Evolutionary conservation across 2,329 filamentous ascomycete genomes (phyloP).

Genomic region (Paecilomyces dactylethromorphus): DNA sequence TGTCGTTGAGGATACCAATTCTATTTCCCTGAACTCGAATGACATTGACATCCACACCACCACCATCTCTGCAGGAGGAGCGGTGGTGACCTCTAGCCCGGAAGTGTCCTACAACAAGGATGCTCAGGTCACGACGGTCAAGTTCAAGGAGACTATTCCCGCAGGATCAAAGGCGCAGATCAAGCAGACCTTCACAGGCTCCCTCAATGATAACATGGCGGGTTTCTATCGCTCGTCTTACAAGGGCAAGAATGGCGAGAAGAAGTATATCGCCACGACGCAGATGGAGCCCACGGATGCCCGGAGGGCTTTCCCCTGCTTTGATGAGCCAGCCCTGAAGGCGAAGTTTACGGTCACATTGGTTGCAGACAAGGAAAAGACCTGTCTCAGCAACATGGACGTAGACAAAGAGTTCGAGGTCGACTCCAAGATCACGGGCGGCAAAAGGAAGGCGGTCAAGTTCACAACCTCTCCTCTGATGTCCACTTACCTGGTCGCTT

Average conservation of each 20-base stretch:
- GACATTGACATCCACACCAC: slow-evolving; percentile 77
- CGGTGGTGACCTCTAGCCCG: slow-evolving; percentile 54
- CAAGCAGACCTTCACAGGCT: slow-evolving; percentile 70
- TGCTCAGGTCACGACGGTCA: slow-evolving; percentile 73
- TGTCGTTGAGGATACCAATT: slow-evolving; percentile 74
- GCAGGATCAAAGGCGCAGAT: slow-evolving; percentile 73
- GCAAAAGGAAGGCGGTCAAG: slow-evolving; percentile 74
- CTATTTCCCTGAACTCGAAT: slow-evolving; percentile 79
- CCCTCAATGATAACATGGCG: slow-evolving; percentile 89
- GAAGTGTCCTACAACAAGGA: slow-evolving; percentile 68
- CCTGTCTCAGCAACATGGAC: slow-evolving; percentile 96
- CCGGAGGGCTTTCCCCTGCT: slow-evolving; percentile 87
- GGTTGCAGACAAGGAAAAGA: slow-evolving; percentile 82
- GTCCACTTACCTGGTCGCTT: slow-evolving; percentile 93
- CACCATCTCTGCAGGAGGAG: slow-evolving; percentile 56
- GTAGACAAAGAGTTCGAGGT: slow-evolving; percentile 72
- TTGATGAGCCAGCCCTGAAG: slow-evolving; percentile 92
- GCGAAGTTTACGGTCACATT: slow-evolving; percentile 87
- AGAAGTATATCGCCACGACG: slow-evolving; percentile 77
- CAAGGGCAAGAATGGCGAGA: slow-evolving; percentile 71
- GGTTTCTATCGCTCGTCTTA: slow-evolving; percentile 96
- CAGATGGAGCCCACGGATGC: slow-evolving; percentile 98
- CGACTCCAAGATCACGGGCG: slow-evolving; percentile 54
- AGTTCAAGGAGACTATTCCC: slow-evolving; percentile 65
- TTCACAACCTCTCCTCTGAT: slow-evolving; percentile 91